phyloP scores from a whole-genome alignment of 345 rosid genomes.

The Mallotus nudiflorus region DNA sequence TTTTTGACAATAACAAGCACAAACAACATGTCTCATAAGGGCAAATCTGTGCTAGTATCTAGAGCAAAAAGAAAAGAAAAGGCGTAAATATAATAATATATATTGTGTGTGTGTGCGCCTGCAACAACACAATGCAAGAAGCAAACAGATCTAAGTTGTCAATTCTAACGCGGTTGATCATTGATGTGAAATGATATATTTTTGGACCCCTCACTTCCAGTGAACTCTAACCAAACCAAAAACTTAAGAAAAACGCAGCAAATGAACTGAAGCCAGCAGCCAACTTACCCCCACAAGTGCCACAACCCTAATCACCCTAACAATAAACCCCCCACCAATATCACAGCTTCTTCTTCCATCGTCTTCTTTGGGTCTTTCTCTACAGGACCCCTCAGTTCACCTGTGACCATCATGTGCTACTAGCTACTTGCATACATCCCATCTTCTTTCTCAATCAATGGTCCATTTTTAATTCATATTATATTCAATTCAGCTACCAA shows the following conservation, averaged over 20 bases:
- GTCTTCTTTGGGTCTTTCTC: no score
- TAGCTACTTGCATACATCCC: neutral
- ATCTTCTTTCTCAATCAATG: conserved; percentile 41
- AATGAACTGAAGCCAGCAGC: no score
- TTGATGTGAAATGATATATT: no score
- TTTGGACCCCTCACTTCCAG: conserved; percentile 27
- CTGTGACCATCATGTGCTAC: no score
- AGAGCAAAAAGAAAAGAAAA: conserved; percentile 4
- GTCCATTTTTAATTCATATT: conserved; percentile 23
- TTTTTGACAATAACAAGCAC: conserved; percentile 32
- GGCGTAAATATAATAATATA: no score
- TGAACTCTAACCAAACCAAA: neutral
- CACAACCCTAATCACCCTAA: no score
- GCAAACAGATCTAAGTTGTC: conserved; percentile 19
- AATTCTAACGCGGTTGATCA: conserved; percentile 29
- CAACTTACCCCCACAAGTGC: no score
- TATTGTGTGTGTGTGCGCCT: neutral
- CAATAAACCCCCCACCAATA: no score
- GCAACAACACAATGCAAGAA: conserved; percentile 10
- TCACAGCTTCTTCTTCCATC: no score
- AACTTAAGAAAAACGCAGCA: neutral
- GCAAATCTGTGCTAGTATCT: conserved; percentile 1
- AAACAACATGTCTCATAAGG: no score
- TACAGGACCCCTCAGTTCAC: no score
- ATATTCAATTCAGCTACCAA: conserved; percentile 14